Evolutionary conservation across 108 stramenopile species (phyloP).

Genomic region (Skeletonema grethae): DNA sequence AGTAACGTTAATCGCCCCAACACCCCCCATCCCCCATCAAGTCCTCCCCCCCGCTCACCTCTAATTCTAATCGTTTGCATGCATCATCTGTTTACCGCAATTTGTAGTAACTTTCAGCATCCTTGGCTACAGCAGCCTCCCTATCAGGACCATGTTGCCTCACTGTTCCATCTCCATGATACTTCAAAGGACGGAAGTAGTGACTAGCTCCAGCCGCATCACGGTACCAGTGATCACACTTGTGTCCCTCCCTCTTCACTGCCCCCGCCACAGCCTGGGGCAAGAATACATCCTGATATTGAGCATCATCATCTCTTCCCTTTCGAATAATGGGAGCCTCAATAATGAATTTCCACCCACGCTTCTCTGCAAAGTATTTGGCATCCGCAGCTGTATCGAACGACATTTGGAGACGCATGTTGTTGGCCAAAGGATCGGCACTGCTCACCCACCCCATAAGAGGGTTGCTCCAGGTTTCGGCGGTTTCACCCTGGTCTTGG

Average conservation of each 20-base stretch:
- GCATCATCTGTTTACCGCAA: slow-evolving; percentile 61
- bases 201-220: slow-evolving; percentile 68
- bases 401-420: slow-evolving; percentile 61
- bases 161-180: slow-evolving; percentile 84
- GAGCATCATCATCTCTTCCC: slow-evolving; percentile 65
- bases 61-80: neutral
- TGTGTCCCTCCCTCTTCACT: slow-evolving; percentile 65
- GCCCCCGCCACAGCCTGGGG: slow-evolving; percentile 66
- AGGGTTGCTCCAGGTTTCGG: slow-evolving; percentile 87
- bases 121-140: slow-evolving; percentile 52
- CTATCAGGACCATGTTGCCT: slow-evolving; percentile 82
- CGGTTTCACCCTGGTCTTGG: slow-evolving; percentile 69
- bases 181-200: slow-evolving; percentile 87
- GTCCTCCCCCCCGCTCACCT: neutral
- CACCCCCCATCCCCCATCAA: neutral
- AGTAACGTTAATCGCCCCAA: neutral
- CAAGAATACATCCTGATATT: slow-evolving; percentile 91
- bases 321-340: slow-evolving; percentile 72
- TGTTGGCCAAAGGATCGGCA: slow-evolving; percentile 90
- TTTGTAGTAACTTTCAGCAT: slow-evolving; percentile 76
- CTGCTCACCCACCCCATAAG: slow-evolving; percentile 96
- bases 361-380: slow-evolving; percentile 88
- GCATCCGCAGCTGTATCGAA: slow-evolving; percentile 91
- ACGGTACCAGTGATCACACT: slow-evolving; percentile 82
- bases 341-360: slow-evolving; percentile 91